Conservation (phyloP, 169 alveolate genomes). For the Plasmodium ovale region DNA sequence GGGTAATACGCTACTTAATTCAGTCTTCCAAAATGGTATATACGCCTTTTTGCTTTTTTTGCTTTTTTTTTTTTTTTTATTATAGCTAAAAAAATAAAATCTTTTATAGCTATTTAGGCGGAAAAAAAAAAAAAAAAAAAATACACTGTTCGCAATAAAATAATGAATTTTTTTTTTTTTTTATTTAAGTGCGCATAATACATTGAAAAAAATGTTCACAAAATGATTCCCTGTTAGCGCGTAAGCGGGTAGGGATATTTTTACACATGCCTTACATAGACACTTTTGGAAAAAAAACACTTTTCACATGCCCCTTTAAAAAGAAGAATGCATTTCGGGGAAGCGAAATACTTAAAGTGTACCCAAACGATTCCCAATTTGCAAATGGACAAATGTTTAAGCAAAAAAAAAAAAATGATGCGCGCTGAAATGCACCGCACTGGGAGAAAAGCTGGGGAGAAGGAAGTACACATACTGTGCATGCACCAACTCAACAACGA, state of each 20-base stretch:
- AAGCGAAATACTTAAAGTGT: no score
- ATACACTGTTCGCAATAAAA: conserved; percentile 16
- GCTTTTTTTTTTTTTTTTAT: neutral
- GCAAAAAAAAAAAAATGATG: no score
- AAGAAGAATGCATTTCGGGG: neutral
- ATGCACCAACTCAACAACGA: no score
- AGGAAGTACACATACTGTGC: no score
- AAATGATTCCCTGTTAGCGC: conserved; percentile 27
- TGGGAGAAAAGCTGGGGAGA: no score
- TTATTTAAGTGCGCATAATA: conserved; percentile 4
- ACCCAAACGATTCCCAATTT: no score
- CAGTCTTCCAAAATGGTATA: no score
- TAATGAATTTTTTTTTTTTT: neutral
- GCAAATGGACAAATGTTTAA: no score
- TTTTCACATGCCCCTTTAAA: neutral
- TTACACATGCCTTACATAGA: neutral
- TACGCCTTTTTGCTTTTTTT: neutral
- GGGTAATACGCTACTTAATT: no score
- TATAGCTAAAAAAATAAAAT: neutral
- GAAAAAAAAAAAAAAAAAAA: conserved; percentile 1
- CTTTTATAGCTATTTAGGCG: neutral
- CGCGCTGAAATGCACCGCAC: no score
- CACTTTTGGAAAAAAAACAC: neutral
- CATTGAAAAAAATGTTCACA: neutral
- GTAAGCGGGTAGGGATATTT: neutral